A percentile compares a stretch with the other conserved stretches of the same genome.
These are phyloP conservation scores for Pseudonitzschia multiseries DNA, from an alignment of 108 stramenopile species.

Conservation along the genomic window DNA sequence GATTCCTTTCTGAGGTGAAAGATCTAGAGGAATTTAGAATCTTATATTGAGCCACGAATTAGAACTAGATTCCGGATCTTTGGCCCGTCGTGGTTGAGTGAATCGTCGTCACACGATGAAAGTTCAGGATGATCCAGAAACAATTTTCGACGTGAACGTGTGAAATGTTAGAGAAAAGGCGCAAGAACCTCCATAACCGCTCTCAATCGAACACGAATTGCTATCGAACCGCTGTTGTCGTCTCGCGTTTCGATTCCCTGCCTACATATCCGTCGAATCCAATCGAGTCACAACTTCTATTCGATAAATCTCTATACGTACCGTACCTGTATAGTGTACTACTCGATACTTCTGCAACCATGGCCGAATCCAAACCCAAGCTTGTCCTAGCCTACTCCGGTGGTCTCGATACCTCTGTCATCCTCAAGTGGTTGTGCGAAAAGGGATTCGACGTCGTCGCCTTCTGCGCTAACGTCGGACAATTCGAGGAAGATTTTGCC, in stretches of 20 bases:
- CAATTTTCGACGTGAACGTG: no score
- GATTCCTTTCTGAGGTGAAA: background rate
- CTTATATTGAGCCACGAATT: background rate
- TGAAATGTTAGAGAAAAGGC: no score
- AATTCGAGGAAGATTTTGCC: conserved; percentile 85
- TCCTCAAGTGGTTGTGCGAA: conserved; percentile 97
- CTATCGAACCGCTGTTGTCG: no score
- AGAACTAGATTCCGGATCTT: conserved; percentile 6
- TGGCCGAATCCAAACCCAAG: conserved; percentile 78
- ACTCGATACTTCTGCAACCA: conserved; percentile 25
- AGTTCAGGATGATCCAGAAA: background rate
- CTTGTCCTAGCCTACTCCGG: conserved; percentile 95
- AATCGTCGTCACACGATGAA: conserved; percentile 8
- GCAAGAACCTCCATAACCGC: no score
- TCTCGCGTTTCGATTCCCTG: no score
- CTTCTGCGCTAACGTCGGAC: conserved; percentile 95
- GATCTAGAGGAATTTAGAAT: background rate
- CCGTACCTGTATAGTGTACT: no score
- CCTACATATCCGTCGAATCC: no score
- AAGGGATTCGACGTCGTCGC: conserved; percentile 98
- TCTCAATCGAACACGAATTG: no score
- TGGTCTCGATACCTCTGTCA: conserved; percentile 98
- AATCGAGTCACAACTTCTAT: background rate
- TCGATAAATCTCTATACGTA: no score
- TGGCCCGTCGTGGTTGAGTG: background rate